Evolutionary conservation across 2,329 filamentous ascomycete species (phyloP).

Genomic region (Aspergillus transmontanensis): DNA sequence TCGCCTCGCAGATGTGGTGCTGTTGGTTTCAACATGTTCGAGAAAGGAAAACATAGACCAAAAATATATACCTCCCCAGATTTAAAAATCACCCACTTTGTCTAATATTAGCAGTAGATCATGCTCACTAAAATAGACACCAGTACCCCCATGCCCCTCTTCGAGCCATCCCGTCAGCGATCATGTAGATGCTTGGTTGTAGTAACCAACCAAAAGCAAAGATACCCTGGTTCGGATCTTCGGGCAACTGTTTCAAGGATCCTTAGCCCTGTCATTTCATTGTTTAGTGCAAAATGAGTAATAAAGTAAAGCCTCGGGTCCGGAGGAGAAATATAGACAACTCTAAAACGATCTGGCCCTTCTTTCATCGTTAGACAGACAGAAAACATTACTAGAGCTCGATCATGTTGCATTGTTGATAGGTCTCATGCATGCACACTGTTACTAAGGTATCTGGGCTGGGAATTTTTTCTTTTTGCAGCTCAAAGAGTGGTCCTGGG

Average conservation of each 20-base stretch:
- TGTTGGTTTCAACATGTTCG: not conserved
- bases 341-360: not conserved
- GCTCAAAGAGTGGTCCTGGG: slow-evolving; percentile 6
- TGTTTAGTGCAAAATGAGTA: not conserved
- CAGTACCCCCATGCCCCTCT: not conserved
- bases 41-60: not conserved
- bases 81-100: not conserved
- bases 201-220: not conserved
- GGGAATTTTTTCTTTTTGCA: not conserved
- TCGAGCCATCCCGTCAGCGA: not conserved
- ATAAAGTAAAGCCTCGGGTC: not conserved
- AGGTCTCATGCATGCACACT: not conserved
- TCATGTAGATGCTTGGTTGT: not conserved
- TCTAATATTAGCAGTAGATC: not conserved
- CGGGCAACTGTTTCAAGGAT: not conserved
- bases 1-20: not conserved
- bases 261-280: not conserved
- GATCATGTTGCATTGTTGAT: not conserved
- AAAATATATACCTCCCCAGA: not conserved
- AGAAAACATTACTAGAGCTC: not conserved
- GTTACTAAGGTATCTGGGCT: not conserved
- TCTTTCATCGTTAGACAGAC: not conserved
- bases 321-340: not conserved
- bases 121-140: not conserved
- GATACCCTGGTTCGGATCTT: not conserved